Evolutionary conservation across 805 yeast genomes (phyloP).

Genomic region (Saturnispora besseyi): DNA sequence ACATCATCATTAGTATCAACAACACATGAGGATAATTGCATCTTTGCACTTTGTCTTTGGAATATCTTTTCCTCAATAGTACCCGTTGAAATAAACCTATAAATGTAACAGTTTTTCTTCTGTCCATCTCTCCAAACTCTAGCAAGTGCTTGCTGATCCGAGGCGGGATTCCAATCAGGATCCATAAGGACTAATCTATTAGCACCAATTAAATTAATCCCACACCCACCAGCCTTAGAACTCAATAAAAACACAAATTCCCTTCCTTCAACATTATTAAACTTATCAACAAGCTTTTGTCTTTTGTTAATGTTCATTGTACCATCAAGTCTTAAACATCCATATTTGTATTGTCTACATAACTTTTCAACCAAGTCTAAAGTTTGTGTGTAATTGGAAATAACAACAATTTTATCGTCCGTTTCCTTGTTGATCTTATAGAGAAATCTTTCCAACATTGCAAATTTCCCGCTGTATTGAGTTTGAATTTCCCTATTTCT

Average conservation of each 20-base stretch:
- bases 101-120: constrained; percentile 91
- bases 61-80: constrained; percentile 93
- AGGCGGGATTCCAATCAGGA: constrained; percentile 97
- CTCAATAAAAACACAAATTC: constrained; percentile 86
- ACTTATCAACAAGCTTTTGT: constrained; percentile 78
- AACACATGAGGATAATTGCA: constrained; percentile 88
- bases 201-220: constrained; percentile 94
- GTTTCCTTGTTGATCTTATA: constrained; percentile 69
- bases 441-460: constrained; percentile 76
- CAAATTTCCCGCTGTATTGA: constrained; percentile 79
- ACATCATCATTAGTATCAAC: constrained; percentile 96
- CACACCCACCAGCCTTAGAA: constrained; percentile 98
- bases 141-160: constrained; percentile 96
- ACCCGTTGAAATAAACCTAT: constrained; percentile 89
- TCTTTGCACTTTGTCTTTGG: constrained; percentile 91
- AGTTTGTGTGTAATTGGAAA: constrained; percentile 92
- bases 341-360: constrained; percentile 71
- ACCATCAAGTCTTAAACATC: constrained; percentile 80
- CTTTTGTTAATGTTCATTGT: constrained; percentile 87
- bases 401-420: constrained; percentile 88
- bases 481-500: constrained; percentile 67
- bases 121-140: constrained; percentile 99
- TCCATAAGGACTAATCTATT: constrained; percentile 82
- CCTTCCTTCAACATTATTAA: constrained; percentile 81
- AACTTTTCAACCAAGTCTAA: constrained; percentile 80